Evolutionary conservation across 108 stramenopile genomes (phyloP), one percentile per base, ranked within the genome.

Genomic region (Skeletonema marinoi): DNA sequence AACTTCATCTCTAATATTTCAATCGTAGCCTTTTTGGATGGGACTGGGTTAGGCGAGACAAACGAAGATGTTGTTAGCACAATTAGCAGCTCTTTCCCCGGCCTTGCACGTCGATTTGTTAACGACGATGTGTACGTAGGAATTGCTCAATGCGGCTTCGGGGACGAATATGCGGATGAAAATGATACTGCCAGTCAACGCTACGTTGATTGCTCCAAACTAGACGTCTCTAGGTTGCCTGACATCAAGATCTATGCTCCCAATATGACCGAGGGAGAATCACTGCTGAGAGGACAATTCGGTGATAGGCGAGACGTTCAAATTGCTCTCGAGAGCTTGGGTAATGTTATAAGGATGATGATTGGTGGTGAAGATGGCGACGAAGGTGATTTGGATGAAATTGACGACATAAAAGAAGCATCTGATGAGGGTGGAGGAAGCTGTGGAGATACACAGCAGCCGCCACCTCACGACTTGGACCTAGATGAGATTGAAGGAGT

Each of bases 241-340:
- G 78, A 83, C 65, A 56, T 83, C 6, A 83, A 83, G 62, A 21
- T 83, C 4, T 83, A 83, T 60, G 73, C 73, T 13, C 29, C 50
- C 10, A 74, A 79, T 60, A 73, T 71, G 35, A 66, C 68, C 12
- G 48, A 69, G 19, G 82, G 82, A 11, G 50, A 63, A 16, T 83
- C 82, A 3, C 73, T 83, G 42, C 68, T 83, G 35, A 68, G 82
- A 58, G 82, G 82, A n/a, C 54, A 78, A 58, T 83, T 83, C 70
- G 78, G 82, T 44, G 82, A 83, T 48, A 33, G 78, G 31, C 74
- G 82, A 71, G 82, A 83, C 70, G 82, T 83, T 10, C 82, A 83
- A 39, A 83, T 83, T 67, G 76, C 82, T 19, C 60, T 83, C 3
- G 82, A 83, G 63, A 83, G 78, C 48, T 70, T 74, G 82, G 77